phyloP scores from a whole-genome alignment of 1,139 yeast species.

The Torulaspora globosa region DNA sequence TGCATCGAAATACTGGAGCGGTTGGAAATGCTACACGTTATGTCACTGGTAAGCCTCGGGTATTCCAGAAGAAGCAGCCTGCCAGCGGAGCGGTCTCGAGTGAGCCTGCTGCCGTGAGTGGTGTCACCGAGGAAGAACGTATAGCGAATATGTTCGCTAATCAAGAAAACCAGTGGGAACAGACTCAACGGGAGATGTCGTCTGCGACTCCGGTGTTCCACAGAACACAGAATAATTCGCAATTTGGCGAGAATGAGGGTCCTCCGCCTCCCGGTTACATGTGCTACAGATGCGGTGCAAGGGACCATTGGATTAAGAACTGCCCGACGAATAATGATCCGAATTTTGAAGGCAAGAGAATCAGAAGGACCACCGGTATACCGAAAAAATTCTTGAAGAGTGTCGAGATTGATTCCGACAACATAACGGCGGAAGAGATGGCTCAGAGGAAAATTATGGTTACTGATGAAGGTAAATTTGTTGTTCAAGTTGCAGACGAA shows the following conservation, averaged over 20 bases:
- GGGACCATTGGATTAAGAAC: constrained; percentile 93
- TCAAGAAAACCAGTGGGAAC: constrained; percentile 91
- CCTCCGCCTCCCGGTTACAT: constrained; percentile 94
- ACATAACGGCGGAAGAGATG: constrained; percentile 54
- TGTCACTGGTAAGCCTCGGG: constrained; percentile 78
- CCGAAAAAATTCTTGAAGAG: constrained; percentile 90
- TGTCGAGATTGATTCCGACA: constrained; percentile 57
- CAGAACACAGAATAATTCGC: constrained; percentile 38
- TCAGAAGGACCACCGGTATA: constrained; percentile 93
- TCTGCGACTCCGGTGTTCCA: constrained; percentile 60
- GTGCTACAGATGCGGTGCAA: constrained; percentile 94
- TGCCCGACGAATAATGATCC: constrained; percentile 95
- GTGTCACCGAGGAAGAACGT: constrained; percentile 75
- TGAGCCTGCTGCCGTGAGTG: constrained; percentile 28
- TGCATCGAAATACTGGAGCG: constrained; percentile 51
- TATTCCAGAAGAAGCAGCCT: constrained; percentile 38
- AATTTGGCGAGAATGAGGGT: constrained; percentile 29
- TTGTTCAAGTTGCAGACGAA: constrained; percentile 88
- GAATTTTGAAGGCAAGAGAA: constrained; percentile 85
- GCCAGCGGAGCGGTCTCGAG: constrained; percentile 17
- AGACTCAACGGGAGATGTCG: constrained; percentile 87
- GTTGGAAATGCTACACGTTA: constrained; percentile 78
- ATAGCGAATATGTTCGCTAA: constrained; percentile 88
- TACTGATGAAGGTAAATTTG: constrained; percentile 93
- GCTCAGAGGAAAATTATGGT: constrained; percentile 76